phyloP scores from a whole-genome alignment of 352 stramenopile genomes.

The Globisporangium perplexum region DNA sequence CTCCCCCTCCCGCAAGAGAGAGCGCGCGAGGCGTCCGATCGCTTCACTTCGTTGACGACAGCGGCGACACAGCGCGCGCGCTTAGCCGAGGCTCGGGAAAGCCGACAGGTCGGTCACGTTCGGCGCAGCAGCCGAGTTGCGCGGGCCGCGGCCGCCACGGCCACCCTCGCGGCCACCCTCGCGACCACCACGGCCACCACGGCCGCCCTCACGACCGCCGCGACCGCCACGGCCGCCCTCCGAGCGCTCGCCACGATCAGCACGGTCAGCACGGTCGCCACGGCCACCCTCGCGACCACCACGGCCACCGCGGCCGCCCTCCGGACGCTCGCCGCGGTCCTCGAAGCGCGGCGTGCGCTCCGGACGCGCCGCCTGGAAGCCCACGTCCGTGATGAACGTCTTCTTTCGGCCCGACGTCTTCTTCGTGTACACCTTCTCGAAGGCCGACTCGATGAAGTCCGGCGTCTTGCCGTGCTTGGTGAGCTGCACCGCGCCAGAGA shows the following conservation, averaged over 20 bases:
- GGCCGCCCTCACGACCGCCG: slow-evolving; percentile 16
- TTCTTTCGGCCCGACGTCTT: slow-evolving; percentile 94
- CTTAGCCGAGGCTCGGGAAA: slow-evolving; percentile 83
- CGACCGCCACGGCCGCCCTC: slow-evolving; percentile 46
- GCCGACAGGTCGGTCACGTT: slow-evolving; percentile 82
- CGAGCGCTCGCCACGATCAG: slow-evolving; percentile 25
- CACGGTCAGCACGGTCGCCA: slow-evolving; percentile 13
- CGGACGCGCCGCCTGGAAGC: slow-evolving; percentile 64
- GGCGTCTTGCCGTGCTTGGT: slow-evolving; percentile 86
- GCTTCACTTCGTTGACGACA: slow-evolving; percentile 45
- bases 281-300: slow-evolving; percentile 28
- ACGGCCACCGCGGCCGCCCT: slow-evolving; percentile 49
- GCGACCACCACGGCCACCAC: slow-evolving; percentile 37
- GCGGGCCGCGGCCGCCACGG: slow-evolving; percentile 47
- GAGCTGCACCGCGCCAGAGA: slow-evolving; percentile 62
- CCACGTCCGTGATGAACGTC: slow-evolving; percentile 86
- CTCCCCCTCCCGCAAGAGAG: background rate
- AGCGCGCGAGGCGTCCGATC: slow-evolving; percentile 21
- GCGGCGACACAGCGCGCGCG: slow-evolving; percentile 16
- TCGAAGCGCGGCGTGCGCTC: slow-evolving; percentile 54
- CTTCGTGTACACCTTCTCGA: slow-evolving; percentile 94
- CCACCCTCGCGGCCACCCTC: slow-evolving; percentile 27
- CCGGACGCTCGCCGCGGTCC: slow-evolving; percentile 38
- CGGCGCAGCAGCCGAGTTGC: slow-evolving; percentile 23
- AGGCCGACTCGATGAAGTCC: slow-evolving; percentile 84